Base-by-base conservation (phyloP, 2,329 filamentous ascomycete species). In the Arthrobotrys sinensis region DNA sequence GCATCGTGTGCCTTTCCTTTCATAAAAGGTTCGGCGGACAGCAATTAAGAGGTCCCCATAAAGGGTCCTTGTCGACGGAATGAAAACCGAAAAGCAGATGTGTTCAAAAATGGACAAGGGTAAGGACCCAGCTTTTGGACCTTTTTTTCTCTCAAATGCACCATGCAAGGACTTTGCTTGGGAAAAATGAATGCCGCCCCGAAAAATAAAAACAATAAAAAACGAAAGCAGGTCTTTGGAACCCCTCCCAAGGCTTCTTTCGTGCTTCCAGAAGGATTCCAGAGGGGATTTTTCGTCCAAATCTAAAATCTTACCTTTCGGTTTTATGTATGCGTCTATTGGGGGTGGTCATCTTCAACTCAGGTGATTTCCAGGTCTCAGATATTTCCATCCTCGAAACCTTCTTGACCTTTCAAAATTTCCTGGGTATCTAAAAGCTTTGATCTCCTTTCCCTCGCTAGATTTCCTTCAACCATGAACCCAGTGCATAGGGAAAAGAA, bases 131-230 rank as follows among this genome's bases (percentile, higher is more conserved):
- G 80, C 80, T 80, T 81, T 79, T 79, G 81, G 79, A 80, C 80
- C 80, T 82, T 80, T 43, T 34, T 55, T 36, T 66, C 50, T 43
- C 45, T 80, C 77, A 80, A 79, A 82, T 83, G 83, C 83, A 82
- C 82, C 81, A 83, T 83, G 84, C 83, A 83, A 83, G 83, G 83
- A 80, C 82, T 28, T 28, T 40, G 5, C 34, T 60, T 83, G 81
- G 82, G 81, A 80, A 81, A 62, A 34, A 50, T 38, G 55, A 57
- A 57, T 60, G 8, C 55, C 68, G 81, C 81, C 40, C 48, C 21
- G 21, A 60, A 55, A 66, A 60, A 14, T 28, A 48, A 5, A 12
- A 60, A 48, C 45, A 7, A 24, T 16, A 67, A 14, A 19, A 48
- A 72, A 50, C 43, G 60, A 63, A 69, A 32, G 43, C 48, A 12